Percentiles rank a stretch among this genome's conserved stretches.
These are phyloP conservation scores for Cryphonectria naterciae DNA, from an alignment of 2,329 filamentous ascomycete species.

Conservation along the genomic window DNA sequence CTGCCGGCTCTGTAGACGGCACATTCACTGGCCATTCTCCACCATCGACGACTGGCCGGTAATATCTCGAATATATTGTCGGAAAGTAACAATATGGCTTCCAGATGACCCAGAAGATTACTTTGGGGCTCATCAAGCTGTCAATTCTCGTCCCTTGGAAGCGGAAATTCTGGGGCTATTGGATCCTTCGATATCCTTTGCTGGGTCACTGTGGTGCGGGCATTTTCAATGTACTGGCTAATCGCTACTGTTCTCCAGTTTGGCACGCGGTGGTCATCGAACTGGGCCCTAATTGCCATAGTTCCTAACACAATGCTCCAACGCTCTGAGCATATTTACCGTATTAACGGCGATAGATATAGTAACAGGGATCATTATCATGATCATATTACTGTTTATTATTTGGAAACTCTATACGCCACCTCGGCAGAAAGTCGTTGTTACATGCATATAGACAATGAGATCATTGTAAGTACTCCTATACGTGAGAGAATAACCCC, in stretches of 20 bases:
- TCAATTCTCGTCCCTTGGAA: constrained; percentile 34
- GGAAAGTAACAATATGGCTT: constrained; percentile 33
- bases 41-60: constrained; percentile 27
- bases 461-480: not conserved
- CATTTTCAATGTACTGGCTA: no score
- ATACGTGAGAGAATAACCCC: no score
- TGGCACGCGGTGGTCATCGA: constrained; percentile 27
- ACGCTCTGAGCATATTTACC: constrained; percentile 22
- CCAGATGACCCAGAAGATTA: constrained; percentile 31
- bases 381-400: not conserved
- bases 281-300: constrained; percentile 30
- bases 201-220: constrained; percentile 30
- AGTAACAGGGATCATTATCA: constrained; percentile 22
- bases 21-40: not conserved
- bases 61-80: constrained; percentile 24
- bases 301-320: constrained; percentile 24
- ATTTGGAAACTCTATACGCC: not conserved
- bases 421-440: not conserved
- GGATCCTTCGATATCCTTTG: constrained; percentile 23
- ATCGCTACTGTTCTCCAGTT: constrained; percentile 31
- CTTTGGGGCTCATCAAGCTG: constrained; percentile 33
- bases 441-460: not conserved
- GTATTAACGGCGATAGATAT: constrained; percentile 26
- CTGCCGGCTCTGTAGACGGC: not conserved
- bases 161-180: constrained; percentile 28